These are phyloP conservation scores for Paulownia fortunei DNA, from an alignment of 257 asterid genomes.

Conservation along the genomic window DNA sequence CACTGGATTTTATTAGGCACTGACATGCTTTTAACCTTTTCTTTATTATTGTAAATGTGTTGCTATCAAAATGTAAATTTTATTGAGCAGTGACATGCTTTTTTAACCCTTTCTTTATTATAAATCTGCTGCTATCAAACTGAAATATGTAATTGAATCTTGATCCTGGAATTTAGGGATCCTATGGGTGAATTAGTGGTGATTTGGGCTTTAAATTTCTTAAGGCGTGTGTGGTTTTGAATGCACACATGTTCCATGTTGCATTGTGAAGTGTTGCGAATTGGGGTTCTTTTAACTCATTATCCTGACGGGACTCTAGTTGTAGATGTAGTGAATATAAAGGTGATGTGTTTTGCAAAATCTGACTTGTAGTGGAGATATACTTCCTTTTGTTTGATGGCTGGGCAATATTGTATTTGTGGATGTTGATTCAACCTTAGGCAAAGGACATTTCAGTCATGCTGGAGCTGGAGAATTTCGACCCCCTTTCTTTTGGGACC, in stretches of 20 bases:
- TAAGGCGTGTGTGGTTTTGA: not conserved
- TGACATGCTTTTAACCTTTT: not conserved
- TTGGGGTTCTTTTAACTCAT: not conserved
- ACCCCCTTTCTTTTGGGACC: not conserved
- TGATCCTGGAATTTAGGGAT: not conserved
- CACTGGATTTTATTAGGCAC: not conserved
- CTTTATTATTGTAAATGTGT: not conserved
- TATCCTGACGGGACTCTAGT: not conserved
- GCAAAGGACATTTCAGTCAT: not conserved
- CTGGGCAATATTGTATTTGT: not conserved
- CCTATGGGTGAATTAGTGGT: not conserved
- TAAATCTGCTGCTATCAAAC: not conserved
- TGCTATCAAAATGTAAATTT: not conserved
- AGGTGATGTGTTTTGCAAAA: slow-evolving; percentile 1
- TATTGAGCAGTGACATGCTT: too few relatives aligned
- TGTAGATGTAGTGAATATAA: not conserved
- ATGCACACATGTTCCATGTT: not conserved
- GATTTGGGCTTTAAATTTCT: slow-evolving; percentile 8
- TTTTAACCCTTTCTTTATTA: not conserved
- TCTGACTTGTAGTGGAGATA: not conserved
- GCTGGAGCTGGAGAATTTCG: not conserved
- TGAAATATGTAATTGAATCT: not conserved
- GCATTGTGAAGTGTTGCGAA: not conserved
- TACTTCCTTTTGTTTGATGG: not conserved
- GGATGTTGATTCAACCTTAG: slow-evolving; percentile 1